Percentiles rank a stretch among this genome's conserved stretches.
Conservation (phyloP, 108 stramenopile species). For the Skeletonema tropicum region DNA sequence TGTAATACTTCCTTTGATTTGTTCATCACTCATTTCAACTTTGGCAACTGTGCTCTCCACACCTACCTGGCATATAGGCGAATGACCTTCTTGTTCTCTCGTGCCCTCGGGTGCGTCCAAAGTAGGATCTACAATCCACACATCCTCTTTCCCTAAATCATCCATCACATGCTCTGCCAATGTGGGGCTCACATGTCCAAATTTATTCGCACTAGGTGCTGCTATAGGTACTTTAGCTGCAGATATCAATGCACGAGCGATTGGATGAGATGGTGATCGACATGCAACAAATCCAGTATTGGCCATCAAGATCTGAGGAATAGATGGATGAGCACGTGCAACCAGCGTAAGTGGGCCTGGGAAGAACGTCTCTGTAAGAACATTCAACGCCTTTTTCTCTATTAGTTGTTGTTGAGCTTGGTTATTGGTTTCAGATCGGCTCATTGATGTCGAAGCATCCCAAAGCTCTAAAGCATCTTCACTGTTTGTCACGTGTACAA, state of each 20-base stretch:
- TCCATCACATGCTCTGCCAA: conserved; percentile 92
- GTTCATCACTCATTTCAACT: conserved; percentile 48
- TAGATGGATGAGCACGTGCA: conserved; percentile 67
- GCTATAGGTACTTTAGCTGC: conserved; percentile 92
- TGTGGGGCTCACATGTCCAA: conserved; percentile 97
- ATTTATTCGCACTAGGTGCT: conserved; percentile 98
- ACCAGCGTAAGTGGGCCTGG: conserved; percentile 96
- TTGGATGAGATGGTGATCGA: conserved; percentile 90
- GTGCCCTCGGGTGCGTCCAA: conserved; percentile 12
- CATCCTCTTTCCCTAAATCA: conserved; percentile 87
- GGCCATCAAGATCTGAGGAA: conserved; percentile 89
- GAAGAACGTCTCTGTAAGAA: conserved; percentile 79
- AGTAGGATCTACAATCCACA: conserved; percentile 79
- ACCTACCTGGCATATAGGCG: conserved; percentile 62
- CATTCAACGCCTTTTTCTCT: conserved; percentile 47
- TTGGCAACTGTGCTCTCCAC: conserved; percentile 89
- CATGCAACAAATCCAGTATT: conserved; percentile 96
- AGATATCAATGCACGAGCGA: conserved; percentile 82
- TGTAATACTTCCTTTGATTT: conserved; percentile 49
- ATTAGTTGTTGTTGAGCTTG: conserved; percentile 26
- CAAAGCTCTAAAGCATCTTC: conserved; percentile 74
- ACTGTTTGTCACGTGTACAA: conserved; percentile 88
- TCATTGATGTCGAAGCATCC: conserved; percentile 49
- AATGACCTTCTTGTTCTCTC: conserved; percentile 8
- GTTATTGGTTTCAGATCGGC: background rate